Evolutionary conservation across 257 asterid species (phyloP).

Genomic region (Capsicum rhomboideum): DNA sequence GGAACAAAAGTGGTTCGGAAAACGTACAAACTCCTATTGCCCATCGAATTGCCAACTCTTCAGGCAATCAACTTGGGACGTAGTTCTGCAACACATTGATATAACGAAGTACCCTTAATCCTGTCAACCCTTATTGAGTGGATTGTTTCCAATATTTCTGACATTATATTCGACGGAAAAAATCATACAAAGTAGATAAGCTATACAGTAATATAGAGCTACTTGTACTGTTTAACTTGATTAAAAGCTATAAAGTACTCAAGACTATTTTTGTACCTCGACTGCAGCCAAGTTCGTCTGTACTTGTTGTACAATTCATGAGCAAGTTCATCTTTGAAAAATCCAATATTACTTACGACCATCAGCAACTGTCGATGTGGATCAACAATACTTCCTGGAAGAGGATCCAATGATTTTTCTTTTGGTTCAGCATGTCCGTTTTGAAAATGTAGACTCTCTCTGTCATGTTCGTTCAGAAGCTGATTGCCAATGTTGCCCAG

Average conservation of each 20-base stretch:
- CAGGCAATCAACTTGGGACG: background rate
- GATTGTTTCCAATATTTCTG: background rate
- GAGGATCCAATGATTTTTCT: conserved; percentile 52
- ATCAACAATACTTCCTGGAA: conserved; percentile 74
- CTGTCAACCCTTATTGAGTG: background rate
- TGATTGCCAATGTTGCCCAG: conserved; percentile 67
- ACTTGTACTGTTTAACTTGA: background rate
- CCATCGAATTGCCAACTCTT: background rate
- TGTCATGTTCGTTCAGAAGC: conserved; percentile 44
- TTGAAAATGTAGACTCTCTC: conserved; percentile 41
- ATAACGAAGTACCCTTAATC: background rate
- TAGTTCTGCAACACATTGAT: background rate
- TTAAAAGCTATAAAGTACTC: background rate
- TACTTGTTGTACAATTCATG: conserved; percentile 60
- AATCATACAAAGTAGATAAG: background rate
- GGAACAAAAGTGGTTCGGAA: background rate
- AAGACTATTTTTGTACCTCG: conserved; percentile 40
- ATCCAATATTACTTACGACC: conserved; percentile 96
- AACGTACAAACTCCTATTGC: background rate
- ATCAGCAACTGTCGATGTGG: conserved; percentile 80
- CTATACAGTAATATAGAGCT: background rate
- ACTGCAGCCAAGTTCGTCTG: conserved; percentile 62
- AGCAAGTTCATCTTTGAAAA: conserved; percentile 90
- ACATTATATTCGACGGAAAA: background rate
- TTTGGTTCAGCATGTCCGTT: conserved; percentile 59